Percentiles rank a stretch among this genome's conserved stretches.
Conservation (phyloP, 1,284 basidiomycete genomes). For the Tilletiaria anomala region DNA sequence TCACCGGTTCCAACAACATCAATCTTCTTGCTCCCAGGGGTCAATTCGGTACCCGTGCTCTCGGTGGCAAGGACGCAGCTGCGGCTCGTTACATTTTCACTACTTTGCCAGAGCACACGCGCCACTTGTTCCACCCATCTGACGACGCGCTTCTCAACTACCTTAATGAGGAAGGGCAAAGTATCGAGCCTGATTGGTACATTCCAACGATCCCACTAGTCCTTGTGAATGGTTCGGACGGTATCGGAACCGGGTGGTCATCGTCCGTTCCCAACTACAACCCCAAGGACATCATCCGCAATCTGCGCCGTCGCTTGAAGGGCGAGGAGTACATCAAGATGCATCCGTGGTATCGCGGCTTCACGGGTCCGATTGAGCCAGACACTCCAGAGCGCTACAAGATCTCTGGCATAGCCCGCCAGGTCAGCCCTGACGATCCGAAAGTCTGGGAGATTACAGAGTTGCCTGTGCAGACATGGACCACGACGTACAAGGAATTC, state of each 20-base stretch:
- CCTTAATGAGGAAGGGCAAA: slow-evolving; percentile 71
- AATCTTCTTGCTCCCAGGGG: slow-evolving; percentile 80
- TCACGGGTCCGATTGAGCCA: slow-evolving; percentile 66
- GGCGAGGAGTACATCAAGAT: slow-evolving; percentile 72
- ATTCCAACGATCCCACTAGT: slow-evolving; percentile 79
- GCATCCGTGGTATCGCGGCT: slow-evolving; percentile 95
- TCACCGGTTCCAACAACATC: slow-evolving; percentile 89
- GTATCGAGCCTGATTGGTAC: slow-evolving; percentile 91
- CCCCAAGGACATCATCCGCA: slow-evolving; percentile 74
- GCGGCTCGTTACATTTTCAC: slow-evolving; percentile 96
- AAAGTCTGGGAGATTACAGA: slow-evolving; percentile 82
- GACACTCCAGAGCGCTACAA: slow-evolving; percentile 75
- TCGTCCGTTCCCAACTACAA: slow-evolving; percentile 88
- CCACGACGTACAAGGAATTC: slow-evolving; percentile 76
- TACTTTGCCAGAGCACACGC: slow-evolving; percentile 60
- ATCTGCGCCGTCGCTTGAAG: slow-evolving; percentile 71
- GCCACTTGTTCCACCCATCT: slow-evolving; percentile 62
- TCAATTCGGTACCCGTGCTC: slow-evolving; percentile 70
- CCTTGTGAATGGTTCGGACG: slow-evolving; percentile 85
- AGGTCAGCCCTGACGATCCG: slow-evolving; percentile 57
- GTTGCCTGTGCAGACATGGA: slow-evolving; percentile 91
- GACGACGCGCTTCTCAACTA: slow-evolving; percentile 76
- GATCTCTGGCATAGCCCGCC: slow-evolving; percentile 58
- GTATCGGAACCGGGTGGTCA: slow-evolving; percentile 98
- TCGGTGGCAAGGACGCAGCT: slow-evolving; percentile 55